These are phyloP conservation scores for Linum tenue DNA, from an alignment of 345 rosid species.

Conservation along the genomic window DNA sequence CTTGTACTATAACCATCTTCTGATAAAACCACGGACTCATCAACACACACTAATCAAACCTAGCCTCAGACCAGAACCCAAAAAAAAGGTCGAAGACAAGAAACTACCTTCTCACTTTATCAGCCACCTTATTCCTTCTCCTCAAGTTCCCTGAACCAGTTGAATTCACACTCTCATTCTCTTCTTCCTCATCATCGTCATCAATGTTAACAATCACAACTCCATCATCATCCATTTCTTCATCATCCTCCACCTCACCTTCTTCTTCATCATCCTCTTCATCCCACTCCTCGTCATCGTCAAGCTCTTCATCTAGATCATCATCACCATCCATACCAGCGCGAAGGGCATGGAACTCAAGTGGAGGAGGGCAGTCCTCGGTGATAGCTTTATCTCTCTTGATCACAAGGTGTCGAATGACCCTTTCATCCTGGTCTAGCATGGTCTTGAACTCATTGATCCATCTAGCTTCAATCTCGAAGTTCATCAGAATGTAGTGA, in stretches of 20 bases:
- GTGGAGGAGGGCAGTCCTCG: conserved; percentile 77
- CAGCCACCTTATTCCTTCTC: conserved; percentile 2
- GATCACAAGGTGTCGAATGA: conserved; percentile 82
- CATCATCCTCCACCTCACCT: conserved; percentile 19
- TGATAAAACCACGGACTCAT: background rate
- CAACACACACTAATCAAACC: background rate
- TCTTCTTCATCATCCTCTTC: conserved; percentile 22
- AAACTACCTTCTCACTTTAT: background rate
- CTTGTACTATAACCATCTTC: background rate
- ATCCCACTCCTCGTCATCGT: conserved; percentile 14
- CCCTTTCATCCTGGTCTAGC: conserved; percentile 77
- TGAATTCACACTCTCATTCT: conserved; percentile 11
- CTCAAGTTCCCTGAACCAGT: background rate
- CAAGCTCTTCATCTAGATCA: conserved; percentile 30
- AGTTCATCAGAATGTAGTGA: conserved; percentile 85
- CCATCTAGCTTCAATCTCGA: conserved; percentile 77
- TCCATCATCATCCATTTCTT: conserved; percentile 19
- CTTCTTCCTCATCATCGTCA: conserved; percentile 18
- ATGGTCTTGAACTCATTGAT: conserved; percentile 68
- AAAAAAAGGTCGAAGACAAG: background rate
- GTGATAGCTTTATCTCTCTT: conserved; percentile 74
- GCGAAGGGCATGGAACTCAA: conserved; percentile 53
- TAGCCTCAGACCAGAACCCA: background rate
- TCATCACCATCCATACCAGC: conserved; percentile 39
- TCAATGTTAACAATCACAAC: conserved; percentile 16